Base-by-base conservation (phyloP, 1,284 basidiomycete species). In the Cutaneotrichosporon cavernicola region DNA sequence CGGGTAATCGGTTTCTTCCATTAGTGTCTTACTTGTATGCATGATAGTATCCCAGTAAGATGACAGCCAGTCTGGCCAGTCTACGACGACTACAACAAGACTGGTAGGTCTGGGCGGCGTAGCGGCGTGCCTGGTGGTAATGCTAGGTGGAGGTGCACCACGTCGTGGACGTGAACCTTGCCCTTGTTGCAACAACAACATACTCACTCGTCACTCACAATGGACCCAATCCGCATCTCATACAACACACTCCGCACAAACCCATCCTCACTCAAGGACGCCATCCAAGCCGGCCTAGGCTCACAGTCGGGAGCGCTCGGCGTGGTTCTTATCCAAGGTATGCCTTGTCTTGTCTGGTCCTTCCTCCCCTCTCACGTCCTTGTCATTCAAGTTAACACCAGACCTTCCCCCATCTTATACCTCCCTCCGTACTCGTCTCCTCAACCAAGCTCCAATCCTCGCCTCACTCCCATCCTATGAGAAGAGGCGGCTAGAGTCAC, bases 231-330 rank as follows among this genome's bases (percentile, higher is more conserved):
- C n/a, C 79, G 83, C 1, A 86, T 92, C 63, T 88, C 89, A 1
- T 92, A 91, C 76, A 74, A 81, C 5, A 83, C 85, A 14, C 83
- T 93, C 43, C 69, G 85, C 22, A 83, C 84, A 13, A 82, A 84
- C 0, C 89, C 91, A 4, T 76, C 83, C 16, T 84, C 85, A 16
- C 81, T 92, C 26, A 79, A 83, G 36, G 70, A 82, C 40, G 84
- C 87, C 14, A 70, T 81, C 88, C 87, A 89, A 70, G 36, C 65
- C 67, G 92, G 90, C 1, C 92, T 95, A 72, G 92, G 92, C 26
- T 90, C 89, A 4, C 83, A 86, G 65, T 84, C 88, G 11, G 84
- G 87, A 64, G 89, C 86, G 61, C 81, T 95, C 51, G 92, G 92
- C 5, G 88, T 94, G 63, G 85, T 95, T 65, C 78, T 95, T 53